Conservation (phyloP, 768 basidiomycete species). For the Hericium rajendrae region DNA sequence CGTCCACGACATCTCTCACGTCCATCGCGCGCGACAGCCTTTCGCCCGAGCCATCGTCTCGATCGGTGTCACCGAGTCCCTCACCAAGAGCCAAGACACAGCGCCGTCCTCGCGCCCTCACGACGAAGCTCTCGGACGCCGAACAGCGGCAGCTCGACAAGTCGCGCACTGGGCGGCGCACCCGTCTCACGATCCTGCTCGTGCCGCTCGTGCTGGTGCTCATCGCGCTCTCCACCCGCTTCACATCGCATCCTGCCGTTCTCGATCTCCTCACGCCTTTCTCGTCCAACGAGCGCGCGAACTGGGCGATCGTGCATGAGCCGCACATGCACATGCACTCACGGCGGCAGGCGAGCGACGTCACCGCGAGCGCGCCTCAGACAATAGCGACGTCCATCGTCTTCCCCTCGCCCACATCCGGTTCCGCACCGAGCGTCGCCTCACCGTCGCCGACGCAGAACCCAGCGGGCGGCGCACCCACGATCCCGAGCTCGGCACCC, state of each 20-base stretch:
- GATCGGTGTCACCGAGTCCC: conserved; percentile 2
- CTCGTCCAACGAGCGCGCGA: conserved; percentile 14
- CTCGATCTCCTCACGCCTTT: conserved; percentile 31
- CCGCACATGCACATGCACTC: not conserved
- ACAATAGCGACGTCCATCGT: not conserved
- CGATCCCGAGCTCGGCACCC: conserved; percentile 41
- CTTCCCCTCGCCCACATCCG: conserved; percentile 10
- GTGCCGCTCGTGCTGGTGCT: conserved; percentile 48
- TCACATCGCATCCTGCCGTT: conserved; percentile 35
- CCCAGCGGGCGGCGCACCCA: conserved; percentile 24
- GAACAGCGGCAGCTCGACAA: conserved; percentile 21
- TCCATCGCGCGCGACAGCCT: not conserved
- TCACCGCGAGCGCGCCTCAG: not conserved
- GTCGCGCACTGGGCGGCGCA: conserved; percentile 33
- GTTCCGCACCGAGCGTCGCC: conserved; percentile 15
- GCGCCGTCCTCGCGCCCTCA: not conserved
- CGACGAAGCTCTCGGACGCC: not conserved
- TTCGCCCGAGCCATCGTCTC: not conserved
- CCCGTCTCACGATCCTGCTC: conserved; percentile 42
- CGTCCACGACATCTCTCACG: not conserved
- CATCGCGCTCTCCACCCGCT: conserved; percentile 45
- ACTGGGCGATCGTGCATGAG: not conserved
- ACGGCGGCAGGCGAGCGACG: conserved; percentile 2
- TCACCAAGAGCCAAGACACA: conserved; percentile 8
- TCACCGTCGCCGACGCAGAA: conserved; percentile 18